Evolutionary conservation across 768 basidiomycete species (phyloP).

Genomic region (Floccularia luteovirens): DNA sequence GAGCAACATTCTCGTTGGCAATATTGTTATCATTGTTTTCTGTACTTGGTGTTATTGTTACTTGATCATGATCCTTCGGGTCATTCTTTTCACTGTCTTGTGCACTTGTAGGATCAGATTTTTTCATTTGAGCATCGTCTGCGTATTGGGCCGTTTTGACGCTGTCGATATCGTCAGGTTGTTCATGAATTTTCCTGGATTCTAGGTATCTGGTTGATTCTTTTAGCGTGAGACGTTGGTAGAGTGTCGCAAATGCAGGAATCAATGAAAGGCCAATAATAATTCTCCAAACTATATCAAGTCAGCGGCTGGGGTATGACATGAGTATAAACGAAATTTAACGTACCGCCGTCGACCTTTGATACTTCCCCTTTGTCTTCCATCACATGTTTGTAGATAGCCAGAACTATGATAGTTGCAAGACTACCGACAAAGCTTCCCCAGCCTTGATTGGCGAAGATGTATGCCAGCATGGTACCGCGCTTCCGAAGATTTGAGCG

Average conservation of each 20-base stretch:
- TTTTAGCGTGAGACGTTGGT: conserved; percentile 67
- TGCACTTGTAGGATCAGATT: neutral
- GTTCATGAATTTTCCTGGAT: conserved; percentile 25
- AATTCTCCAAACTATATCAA: conserved; percentile 57
- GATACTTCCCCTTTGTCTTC: conserved; percentile 46
- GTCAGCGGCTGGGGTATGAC: neutral
- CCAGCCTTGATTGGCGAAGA: conserved; percentile 76
- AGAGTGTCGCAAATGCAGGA: conserved; percentile 68
- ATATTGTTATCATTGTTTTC: neutral
- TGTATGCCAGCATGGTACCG: conserved; percentile 70
- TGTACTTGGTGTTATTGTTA: neutral
- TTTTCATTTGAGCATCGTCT: neutral
- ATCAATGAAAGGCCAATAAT: conserved; percentile 66
- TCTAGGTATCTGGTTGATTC: conserved; percentile 54
- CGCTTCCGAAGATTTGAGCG: conserved; percentile 52
- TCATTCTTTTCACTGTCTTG: neutral
- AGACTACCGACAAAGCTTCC: conserved; percentile 60
- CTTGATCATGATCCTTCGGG: neutral
- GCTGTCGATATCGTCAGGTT: conserved; percentile 21
- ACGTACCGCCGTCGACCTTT: conserved; percentile 65
- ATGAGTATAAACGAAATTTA: neutral
- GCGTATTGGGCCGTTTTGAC: conserved; percentile 13
- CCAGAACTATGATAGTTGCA: conserved; percentile 55
- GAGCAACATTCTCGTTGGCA: conserved; percentile 8
- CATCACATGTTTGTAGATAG: conserved; percentile 58